A percentile compares a stretch with the other conserved stretches of the same genome.
Evolutionary conservation across 345 rosid species (phyloP).

Genomic region (Syzygium oleosum): DNA sequence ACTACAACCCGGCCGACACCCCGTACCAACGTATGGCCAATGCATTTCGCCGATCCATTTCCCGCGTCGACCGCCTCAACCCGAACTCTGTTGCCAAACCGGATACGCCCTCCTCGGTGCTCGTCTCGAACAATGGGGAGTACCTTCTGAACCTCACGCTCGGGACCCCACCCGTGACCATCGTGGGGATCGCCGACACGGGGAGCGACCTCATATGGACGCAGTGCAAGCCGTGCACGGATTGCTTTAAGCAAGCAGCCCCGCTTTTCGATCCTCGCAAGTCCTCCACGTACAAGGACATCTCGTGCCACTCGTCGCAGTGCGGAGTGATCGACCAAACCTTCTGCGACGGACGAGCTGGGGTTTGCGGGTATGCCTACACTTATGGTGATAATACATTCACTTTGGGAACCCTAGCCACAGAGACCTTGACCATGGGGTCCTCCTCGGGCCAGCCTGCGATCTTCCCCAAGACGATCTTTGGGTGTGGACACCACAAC

Average conservation of each 20-base stretch:
- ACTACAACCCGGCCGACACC: constrained; percentile 6
- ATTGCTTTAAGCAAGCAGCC: constrained; percentile 20
- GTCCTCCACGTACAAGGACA: constrained; percentile 11
- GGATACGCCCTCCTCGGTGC: not conserved
- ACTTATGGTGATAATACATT: constrained; percentile 27
- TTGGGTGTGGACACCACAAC: constrained; percentile 22
- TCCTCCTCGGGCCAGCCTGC: not conserved
- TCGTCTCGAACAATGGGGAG: not conserved
- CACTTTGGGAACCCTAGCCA: constrained; percentile 25
- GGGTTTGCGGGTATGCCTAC: constrained; percentile 17
- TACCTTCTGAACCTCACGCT: constrained; percentile 14
- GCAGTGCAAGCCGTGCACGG: constrained; percentile 19
- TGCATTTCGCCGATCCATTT: not conserved
- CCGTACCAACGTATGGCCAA: not conserved
- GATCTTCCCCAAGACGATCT: not conserved
- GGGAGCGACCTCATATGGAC: constrained; percentile 27
- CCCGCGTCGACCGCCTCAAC: not conserved
- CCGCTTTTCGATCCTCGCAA: constrained; percentile 25
- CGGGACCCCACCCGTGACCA: constrained; percentile 11
- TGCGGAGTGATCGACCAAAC: constrained; percentile 7
- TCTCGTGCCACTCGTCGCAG: constrained; percentile 20
- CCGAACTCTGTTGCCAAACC: not conserved
- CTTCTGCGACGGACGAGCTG: not conserved
- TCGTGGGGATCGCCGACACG: constrained; percentile 6
- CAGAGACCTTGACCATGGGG: constrained; percentile 6